Conservation (phyloP, 2,329 filamentous ascomycete species). For the Calycina marina region DNA sequence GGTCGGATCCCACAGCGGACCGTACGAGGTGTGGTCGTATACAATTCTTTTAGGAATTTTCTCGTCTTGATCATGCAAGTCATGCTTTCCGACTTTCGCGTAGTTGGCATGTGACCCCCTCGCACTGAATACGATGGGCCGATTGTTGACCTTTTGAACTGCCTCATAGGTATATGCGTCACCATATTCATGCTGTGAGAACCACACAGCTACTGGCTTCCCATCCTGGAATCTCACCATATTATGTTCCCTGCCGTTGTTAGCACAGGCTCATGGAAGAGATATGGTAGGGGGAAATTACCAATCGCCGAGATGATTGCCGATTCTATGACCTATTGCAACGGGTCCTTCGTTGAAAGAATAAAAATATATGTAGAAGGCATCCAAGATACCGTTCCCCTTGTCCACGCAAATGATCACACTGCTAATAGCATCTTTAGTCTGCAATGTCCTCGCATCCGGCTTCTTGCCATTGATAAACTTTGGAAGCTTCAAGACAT, state of each 20-base stretch:
- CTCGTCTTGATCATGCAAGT: conserved; percentile 41
- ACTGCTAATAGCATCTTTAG: conserved; percentile 29
- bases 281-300: conserved; percentile 1
- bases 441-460: conserved; percentile 30
- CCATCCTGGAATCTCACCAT: conserved; percentile 80
- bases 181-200: conserved; percentile 81
- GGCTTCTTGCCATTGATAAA: conserved; percentile 34
- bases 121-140: conserved; percentile 54
- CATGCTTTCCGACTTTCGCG: conserved; percentile 45
- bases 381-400: conserved; percentile 29
- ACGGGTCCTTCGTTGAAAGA: conserved; percentile 16
- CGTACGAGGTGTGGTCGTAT: conserved; percentile 47
- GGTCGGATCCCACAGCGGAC: conserved; percentile 53
- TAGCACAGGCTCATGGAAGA: neutral
- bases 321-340: conserved; percentile 9
- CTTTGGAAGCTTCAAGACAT: conserved; percentile 25
- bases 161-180: conserved; percentile 76
- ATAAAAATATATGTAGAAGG: conserved; percentile 20
- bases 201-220: conserved; percentile 67
- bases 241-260: conserved; percentile 50
- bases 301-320: conserved; percentile 45
- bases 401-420: conserved; percentile 62
- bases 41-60: conserved; percentile 32
- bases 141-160: conserved; percentile 63
- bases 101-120: conserved; percentile 59